Base-by-base conservation (phyloP, 257 asterid genomes). In the Scutellaria barbata region DNA sequence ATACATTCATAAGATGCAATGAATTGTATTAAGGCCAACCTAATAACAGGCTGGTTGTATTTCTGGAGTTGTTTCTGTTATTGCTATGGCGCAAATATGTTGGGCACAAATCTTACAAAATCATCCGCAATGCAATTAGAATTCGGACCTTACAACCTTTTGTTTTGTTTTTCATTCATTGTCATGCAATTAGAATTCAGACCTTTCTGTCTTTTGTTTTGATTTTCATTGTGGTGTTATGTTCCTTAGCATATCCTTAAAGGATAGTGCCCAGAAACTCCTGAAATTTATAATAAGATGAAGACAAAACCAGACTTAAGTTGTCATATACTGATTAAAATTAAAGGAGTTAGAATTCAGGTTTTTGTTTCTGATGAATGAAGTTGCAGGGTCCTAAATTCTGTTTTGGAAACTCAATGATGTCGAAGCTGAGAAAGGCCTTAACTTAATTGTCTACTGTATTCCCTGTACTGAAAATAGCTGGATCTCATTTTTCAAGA, bases 401-500 rank as follows among this genome's bases (percentile, higher is more conserved):
- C 25, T 56, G 74, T 42, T 45, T 52, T 30, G 46, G 56, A 42
- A n/a, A 56, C 18, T 43, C 20, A 11, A 69, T 53, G 54, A 52
- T 68, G 53, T 39, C 3, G 37, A 52, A 48, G 22, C 63, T 52
- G 63, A 52, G 61, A 22, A 25, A 39, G 53, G 63, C 25, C 7
- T 10, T 39, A 12, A 39, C 54, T 42, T 42, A 45, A 39, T 40
- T 39, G 9, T 53, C 46, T 52, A 17, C 39, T 52, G 10, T 33
- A 6, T 25, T 16, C 10, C 53, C 61, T 18, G 53, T 18, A 20
- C 63, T 52, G 30, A 17, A 35, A 14, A n/a, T 50, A 10, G 7
- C 39, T 54, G 7, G 20, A 54, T 54, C 14, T 54, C 39, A 53
- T 48, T 42, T 8, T 63, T 25, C 20, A 14, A 45, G 8, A 12